Conservation (phyloP, 176 grass and related monocot species). For the Poa annua region DNA sequence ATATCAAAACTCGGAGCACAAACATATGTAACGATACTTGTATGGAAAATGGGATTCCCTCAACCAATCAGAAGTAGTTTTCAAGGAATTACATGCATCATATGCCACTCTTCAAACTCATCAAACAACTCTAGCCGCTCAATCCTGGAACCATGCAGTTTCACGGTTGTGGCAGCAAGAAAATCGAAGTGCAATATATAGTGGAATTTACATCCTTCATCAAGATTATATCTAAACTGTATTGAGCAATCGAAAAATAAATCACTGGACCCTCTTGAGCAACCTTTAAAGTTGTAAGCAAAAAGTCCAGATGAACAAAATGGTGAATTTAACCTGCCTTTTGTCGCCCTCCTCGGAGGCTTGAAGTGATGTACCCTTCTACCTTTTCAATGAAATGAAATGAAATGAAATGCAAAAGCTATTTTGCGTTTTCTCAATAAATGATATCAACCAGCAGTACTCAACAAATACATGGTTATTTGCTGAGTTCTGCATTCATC, state of each 20-base stretch:
- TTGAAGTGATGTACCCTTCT: too few species aligned
- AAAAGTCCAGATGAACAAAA: neutral
- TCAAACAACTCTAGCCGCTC: conserved; percentile 92
- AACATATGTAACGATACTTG: neutral
- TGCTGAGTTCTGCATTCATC: neutral
- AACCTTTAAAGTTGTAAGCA: neutral
- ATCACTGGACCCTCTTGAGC: neutral
- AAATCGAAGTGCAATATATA: neutral
- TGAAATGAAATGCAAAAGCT: too few species aligned
- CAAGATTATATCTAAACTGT: too few species aligned
- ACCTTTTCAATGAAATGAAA: too few species aligned
- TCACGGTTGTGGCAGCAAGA: neutral
- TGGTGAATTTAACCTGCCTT: neutral
- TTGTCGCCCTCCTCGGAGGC: too few species aligned
- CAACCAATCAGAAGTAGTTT: neutral
- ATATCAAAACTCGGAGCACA: neutral
- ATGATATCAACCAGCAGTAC: neutral
- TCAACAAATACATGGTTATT: conserved; percentile 15
- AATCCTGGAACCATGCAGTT: conserved; percentile 57
- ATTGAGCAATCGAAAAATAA: too few species aligned
- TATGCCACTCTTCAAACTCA: conserved; percentile 98
- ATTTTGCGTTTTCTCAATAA: too few species aligned
- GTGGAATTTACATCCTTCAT: too few species aligned
- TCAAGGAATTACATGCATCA: conserved; percentile 86
- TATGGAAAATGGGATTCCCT: neutral